phyloP scores from a whole-genome alignment of 768 basidiomycete species.

The Naganishia vaughanmartiniae region DNA sequence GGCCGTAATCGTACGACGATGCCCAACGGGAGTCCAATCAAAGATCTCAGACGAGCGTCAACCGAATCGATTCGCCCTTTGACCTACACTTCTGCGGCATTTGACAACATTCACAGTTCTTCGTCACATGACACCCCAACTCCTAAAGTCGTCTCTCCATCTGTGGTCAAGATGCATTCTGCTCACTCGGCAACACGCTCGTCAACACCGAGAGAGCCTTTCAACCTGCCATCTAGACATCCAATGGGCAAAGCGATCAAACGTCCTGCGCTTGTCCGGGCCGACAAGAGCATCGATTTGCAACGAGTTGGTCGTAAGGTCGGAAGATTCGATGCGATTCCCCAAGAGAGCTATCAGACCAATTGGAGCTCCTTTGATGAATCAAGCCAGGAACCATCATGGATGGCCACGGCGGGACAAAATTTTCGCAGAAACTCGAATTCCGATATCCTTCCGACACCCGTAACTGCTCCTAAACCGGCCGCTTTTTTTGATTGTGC shows the following conservation, averaged over 20 bases:
- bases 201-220: not conserved
- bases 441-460: not conserved
- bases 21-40: constrained; percentile 18
- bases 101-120: not conserved
- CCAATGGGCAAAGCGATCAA: not conserved
- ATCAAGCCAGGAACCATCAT: not conserved
- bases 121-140: not conserved
- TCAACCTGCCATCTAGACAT: not conserved
- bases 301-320: not conserved
- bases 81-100: not conserved
- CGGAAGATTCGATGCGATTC: not conserved
- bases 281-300: not conserved
- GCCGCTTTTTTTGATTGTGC: too few species aligned
- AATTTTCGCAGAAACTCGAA: constrained; percentile 6
- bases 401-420: not conserved
- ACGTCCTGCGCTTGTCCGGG: constrained; percentile 6
- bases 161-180: constrained; percentile 1
- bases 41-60: constrained; percentile 8
- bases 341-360: not conserved
- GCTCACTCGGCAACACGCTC: not conserved
- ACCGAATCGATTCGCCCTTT: constrained; percentile 4
- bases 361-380: not conserved
- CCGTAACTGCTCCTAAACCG: not conserved
- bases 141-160: not conserved
- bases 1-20: not conserved